Base-by-base conservation (phyloP, 176 grass and related monocot genomes). In the Oryza brachyantha region DNA sequence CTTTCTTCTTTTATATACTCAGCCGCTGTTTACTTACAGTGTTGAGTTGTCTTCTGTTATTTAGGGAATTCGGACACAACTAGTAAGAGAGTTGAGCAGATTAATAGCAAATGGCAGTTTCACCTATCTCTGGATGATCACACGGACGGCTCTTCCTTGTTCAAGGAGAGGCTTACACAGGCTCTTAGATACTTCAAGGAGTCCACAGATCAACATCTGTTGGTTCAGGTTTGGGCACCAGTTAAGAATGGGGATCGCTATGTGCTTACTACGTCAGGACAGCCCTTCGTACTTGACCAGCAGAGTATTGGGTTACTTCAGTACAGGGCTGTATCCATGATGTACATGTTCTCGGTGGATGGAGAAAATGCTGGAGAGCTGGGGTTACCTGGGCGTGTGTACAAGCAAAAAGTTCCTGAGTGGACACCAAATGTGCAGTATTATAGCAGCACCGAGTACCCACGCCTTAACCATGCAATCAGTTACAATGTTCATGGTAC, bases 391-490 rank as follows among this genome's bases (percentile, higher is more conserved):
- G 96, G 96, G 12, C 92, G 96, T 75, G 96, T 99, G 2, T 99
- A 89, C 50, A 91, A 87, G 68, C 92, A 93, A 39, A 99, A 90
- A 48, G 90, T 96, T 79, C 96, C 96, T 1, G 96, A 99, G 66
- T 99, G 96, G 96, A 96, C 96, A 24, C 96, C 96, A 46, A 87
- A 96, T 79, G 96, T 99, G 65, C 92, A 99, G 88, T 96, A 89
- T 52, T 99, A 99, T 77, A 93, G 92, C 78, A 86, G 79, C 48
- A 82, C 79, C 48, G 96, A 99, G 76, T 99, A 99, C 58, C 81
- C 84, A 16, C 88, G 96, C 13, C 92, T 93, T 83, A 90, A 35
- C n/a, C 90, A 99, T 86, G 96, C 96, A 2, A 89, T 99, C 45
- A 90, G 80, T 82, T 88, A 93, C 83, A 89, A 99, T 26, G 90